These are phyloP conservation scores for Scleromitrula shiraiana DNA, from an alignment of 2,329 filamentous ascomycete species.

Conservation along the genomic window DNA sequence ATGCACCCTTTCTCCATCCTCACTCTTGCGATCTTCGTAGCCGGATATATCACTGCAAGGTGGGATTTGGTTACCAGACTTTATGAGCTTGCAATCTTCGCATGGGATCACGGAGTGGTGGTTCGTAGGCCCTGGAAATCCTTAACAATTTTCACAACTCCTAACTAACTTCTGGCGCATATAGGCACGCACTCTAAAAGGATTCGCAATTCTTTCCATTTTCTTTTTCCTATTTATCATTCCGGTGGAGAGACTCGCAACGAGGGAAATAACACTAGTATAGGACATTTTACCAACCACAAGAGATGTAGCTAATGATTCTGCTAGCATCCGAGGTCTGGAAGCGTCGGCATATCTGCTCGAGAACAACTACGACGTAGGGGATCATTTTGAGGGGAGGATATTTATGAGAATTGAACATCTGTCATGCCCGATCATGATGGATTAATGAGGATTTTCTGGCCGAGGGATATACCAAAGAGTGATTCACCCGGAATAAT, in stretches of 20 bases:
- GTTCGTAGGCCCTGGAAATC: constrained; percentile 43
- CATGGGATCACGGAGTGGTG: constrained; percentile 97
- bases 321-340: constrained; percentile 71
- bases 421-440: constrained; percentile 63
- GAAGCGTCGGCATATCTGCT: constrained; percentile 77
- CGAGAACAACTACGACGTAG: constrained; percentile 89
- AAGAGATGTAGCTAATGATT: constrained; percentile 20
- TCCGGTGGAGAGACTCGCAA: constrained; percentile 75
- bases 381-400: constrained; percentile 70
- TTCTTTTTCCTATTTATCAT: constrained; percentile 80
- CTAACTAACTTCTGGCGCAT: constrained; percentile 10
- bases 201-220: constrained; percentile 71
- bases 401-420: neutral
- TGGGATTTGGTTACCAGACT: constrained; percentile 96
- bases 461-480: constrained; percentile 77
- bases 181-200: constrained; percentile 77
- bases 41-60: constrained; percentile 97
- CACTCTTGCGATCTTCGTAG: constrained; percentile 96
- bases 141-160: neutral
- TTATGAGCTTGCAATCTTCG: constrained; percentile 95
- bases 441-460: constrained; percentile 97
- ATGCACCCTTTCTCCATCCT: constrained; percentile 98
- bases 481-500: constrained; percentile 73
- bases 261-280: constrained; percentile 73
- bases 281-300: constrained; percentile 28